Conservation (phyloP, 306 rosid genomes). For the Senna tora region DNA sequence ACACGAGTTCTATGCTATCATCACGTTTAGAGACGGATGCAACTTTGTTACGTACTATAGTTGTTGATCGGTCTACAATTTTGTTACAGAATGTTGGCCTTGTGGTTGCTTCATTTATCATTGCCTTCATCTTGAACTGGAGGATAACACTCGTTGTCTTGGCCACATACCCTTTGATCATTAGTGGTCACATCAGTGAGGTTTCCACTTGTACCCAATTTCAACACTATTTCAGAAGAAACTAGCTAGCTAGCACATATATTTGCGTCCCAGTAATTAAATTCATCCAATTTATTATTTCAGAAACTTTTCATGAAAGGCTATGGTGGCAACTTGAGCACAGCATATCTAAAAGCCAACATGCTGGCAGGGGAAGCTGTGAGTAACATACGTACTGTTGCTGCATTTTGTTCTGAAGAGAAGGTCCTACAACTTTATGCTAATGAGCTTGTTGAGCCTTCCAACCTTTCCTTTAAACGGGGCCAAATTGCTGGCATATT, state of each 20-base stretch:
- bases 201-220: constrained; percentile 42
- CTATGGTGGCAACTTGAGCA: constrained; percentile 98
- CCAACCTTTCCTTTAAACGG: constrained; percentile 69
- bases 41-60: constrained; percentile 74
- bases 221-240: constrained; percentile 5
- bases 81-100: constrained; percentile 84
- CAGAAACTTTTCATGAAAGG: constrained; percentile 97
- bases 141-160: constrained; percentile 86
- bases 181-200: constrained; percentile 96
- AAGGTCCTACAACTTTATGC: constrained; percentile 78
- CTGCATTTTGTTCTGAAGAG: constrained; percentile 93
- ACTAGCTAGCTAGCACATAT: no score
- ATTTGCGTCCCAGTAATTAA: constrained; percentile 27
- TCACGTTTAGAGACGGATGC: constrained; percentile 88
- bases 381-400: constrained; percentile 88
- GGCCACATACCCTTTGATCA: constrained; percentile 89
- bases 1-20: constrained; percentile 89
- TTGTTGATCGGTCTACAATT: constrained; percentile 85
- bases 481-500: constrained; percentile 94
- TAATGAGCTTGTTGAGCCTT: constrained; percentile 80
- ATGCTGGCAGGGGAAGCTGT: constrained; percentile 98
- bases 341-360: constrained; percentile 90
- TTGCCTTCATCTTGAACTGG: constrained; percentile 92
- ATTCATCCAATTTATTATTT: no score
- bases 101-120: constrained; percentile 80